Evolutionary conservation across 2,329 filamentous ascomycete genomes (phyloP).

Genomic region (Aspergillus felis): DNA sequence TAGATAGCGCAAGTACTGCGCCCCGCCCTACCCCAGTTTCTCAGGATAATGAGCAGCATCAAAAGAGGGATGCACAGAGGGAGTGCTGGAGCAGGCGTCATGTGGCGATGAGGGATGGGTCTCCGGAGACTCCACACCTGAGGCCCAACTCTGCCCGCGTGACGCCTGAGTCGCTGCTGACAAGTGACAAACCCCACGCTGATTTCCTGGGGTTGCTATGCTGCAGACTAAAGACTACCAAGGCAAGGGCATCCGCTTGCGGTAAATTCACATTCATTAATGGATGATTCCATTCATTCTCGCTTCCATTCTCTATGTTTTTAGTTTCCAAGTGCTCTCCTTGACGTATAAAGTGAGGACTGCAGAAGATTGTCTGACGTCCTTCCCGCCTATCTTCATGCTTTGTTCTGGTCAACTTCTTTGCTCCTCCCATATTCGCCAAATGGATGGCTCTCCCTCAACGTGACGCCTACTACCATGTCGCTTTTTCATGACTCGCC

Average conservation of each 20-base stretch:
- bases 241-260: neutral
- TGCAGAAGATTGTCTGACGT: neutral
- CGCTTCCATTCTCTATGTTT: neutral
- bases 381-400: constrained; percentile 4
- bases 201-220: neutral
- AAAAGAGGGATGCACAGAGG: neutral
- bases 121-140: neutral
- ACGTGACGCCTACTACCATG: constrained; percentile 24
- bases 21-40: neutral
- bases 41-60: neutral
- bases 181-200: neutral
- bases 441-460: constrained; percentile 23
- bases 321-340: neutral
- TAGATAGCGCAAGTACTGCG: neutral
- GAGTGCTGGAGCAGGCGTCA: neutral
- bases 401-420: constrained; percentile 4
- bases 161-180: neutral
- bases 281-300: neutral
- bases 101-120: neutral
- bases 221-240: neutral
- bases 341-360: neutral
- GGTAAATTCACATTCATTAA: neutral
- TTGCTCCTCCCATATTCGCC: neutral
- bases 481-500: constrained; percentile 30
- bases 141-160: neutral